Percentiles rank a stretch among this genome's conserved stretches.
Evolutionary conservation across 2,329 filamentous ascomycete species (phyloP).

Genomic region (Diplodia seriata): DNA sequence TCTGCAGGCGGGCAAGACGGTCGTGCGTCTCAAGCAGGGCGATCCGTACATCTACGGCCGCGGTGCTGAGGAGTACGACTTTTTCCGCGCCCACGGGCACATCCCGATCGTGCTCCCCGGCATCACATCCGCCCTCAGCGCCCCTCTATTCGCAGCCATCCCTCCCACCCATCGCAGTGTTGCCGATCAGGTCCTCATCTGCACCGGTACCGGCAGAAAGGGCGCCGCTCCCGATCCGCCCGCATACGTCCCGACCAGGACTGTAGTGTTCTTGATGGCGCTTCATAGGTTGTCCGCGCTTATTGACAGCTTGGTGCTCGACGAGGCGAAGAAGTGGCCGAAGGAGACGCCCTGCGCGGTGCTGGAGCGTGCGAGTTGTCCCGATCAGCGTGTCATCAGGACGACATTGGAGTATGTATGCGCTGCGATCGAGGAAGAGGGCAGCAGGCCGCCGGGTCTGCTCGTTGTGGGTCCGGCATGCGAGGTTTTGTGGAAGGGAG

Average conservation of each 20-base stretch:
- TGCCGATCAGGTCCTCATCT: conserved; percentile 92
- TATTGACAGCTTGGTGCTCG: conserved; percentile 67
- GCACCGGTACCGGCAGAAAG: conserved; percentile 93
- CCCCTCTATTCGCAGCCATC: conserved; percentile 86
- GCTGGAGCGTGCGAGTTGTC: conserved; percentile 90
- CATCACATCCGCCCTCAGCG: conserved; percentile 85
- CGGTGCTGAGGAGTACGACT: conserved; percentile 89
- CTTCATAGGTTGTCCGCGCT: conserved; percentile 82
- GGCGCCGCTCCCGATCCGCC: conserved; percentile 84
- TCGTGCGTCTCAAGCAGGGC: conserved; percentile 91
- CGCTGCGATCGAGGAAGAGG: conserved; percentile 84
- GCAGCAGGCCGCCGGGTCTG: conserved; percentile 85
- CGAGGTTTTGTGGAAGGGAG: conserved; percentile 71
- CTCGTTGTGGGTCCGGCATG: conserved; percentile 86
- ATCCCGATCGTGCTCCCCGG: conserved; percentile 80
- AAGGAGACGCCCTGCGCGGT: conserved; percentile 85
- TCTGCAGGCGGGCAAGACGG: conserved; percentile 72
- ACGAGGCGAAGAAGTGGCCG: conserved; percentile 66
- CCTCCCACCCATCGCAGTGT: conserved; percentile 89
- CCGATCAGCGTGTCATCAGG: conserved; percentile 90
- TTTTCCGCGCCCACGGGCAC: conserved; percentile 76
- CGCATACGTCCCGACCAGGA: conserved; percentile 75
- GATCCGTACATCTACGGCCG: conserved; percentile 97
- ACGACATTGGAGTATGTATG: conserved; percentile 82
- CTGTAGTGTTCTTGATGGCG: conserved; percentile 94